Conservation (phyloP, 2,329 filamentous ascomycete species). For the Zymoseptoria crescenta region DNA sequence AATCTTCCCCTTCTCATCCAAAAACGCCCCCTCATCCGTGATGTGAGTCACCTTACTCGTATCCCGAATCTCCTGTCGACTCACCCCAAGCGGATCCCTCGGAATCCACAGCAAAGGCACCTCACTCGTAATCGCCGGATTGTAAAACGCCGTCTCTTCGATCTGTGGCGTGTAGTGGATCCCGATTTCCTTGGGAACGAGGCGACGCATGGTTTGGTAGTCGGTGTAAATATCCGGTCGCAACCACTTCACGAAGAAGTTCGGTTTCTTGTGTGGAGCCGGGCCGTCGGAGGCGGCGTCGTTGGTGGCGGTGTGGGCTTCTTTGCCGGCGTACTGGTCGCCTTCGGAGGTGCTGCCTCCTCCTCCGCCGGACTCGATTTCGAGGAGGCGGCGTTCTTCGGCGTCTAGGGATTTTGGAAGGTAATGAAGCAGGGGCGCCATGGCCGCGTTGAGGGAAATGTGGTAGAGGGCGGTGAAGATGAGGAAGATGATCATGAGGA, state of each 20-base stretch:
- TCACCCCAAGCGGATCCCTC: slow-evolving; percentile 64
- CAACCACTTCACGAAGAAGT: slow-evolving; percentile 59
- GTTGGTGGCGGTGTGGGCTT: slow-evolving; percentile 14
- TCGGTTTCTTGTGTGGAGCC: slow-evolving; percentile 43
- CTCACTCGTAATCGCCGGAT: slow-evolving; percentile 58
- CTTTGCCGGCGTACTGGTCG: slow-evolving; percentile 20
- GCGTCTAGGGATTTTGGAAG: slow-evolving; percentile 49
- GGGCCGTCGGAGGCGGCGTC: slow-evolving; percentile 23
- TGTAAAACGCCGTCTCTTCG: slow-evolving; percentile 62
- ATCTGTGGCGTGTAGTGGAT: slow-evolving; percentile 55
- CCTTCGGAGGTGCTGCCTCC: slow-evolving; percentile 18
- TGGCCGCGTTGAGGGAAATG: slow-evolving; percentile 61
- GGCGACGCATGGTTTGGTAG: slow-evolving; percentile 60
- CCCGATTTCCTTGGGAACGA: slow-evolving; percentile 55
- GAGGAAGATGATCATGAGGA: slow-evolving; percentile 69
- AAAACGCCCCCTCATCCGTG: slow-evolving; percentile 65
- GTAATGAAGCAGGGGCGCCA: slow-evolving; percentile 68
- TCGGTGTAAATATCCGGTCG: slow-evolving; percentile 70
- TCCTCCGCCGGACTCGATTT: slow-evolving; percentile 27
- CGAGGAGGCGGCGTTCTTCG: slow-evolving; percentile 31
- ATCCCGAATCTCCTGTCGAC: slow-evolving; percentile 67
- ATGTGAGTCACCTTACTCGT: slow-evolving; percentile 66
- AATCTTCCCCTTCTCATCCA: slow-evolving; percentile 64
- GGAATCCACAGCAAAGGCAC: slow-evolving; percentile 79
- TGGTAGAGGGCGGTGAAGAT: slow-evolving; percentile 72